Evolutionary conservation across 768 basidiomycete genomes (phyloP), one percentile per base, ranked within the genome.

Genomic region (Termitomyces sp.): DNA sequence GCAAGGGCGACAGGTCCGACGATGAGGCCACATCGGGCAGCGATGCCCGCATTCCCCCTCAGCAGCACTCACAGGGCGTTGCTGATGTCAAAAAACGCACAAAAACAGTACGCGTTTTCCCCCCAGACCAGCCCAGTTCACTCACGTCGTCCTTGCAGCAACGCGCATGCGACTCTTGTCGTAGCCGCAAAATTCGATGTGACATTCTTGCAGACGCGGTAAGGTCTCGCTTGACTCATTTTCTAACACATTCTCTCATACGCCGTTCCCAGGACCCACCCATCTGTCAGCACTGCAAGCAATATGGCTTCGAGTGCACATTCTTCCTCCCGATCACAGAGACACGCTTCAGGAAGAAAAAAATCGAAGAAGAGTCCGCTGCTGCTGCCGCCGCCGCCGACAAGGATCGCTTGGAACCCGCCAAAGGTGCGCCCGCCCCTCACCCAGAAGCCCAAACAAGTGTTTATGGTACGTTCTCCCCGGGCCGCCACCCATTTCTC

Each of bases 241-340:
- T 21, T 19, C 1, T 7, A 0, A 29, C 29, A 29, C 29, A 29
- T 8, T 3, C 8, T 4, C 8, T 1, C 34, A 34, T 40, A 12
- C 14, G 29, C 38, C 55, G n/a, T 57, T 45, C 47, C 11, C 49
- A 77, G 64, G 89, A 92, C 2, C 89, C 90, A 0, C 86, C 90
- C 17, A 67, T 90, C 48, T 98, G 95, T 68, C 90, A 94, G 64
- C 95, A 98, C 70, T 98, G 96, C 81, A 91, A 92, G 67, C 92
- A 94, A 68, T 93, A 94, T 65, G 82, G 84, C 43, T 92, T 95
- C 63, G 93, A 96, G 62, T 97, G 96, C 70, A 97, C 95, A 5
- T 97, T 95, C 75, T 96, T 97, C 78, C 84, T 98, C 12, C 97
- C 97, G 40, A 99, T 99, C 64, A 93, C 96, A 10, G 97, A 98